Conservation (phyloP, 768 basidiomycete genomes). For the Agaricus blazei region DNA sequence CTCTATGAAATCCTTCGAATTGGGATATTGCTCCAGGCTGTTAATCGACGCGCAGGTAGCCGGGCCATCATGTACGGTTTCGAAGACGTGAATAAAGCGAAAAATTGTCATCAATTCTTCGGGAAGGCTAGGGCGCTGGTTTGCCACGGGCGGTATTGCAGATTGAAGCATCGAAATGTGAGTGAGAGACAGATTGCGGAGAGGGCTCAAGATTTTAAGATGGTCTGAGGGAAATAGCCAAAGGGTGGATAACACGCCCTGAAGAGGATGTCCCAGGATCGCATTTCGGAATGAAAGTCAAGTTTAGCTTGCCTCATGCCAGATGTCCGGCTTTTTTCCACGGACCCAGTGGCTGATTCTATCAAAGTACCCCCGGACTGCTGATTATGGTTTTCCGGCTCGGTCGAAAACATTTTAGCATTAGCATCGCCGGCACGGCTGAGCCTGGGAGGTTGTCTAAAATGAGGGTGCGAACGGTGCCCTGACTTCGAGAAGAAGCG, state of each 20-base stretch:
- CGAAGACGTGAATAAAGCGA: neutral
- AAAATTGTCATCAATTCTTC: neutral
- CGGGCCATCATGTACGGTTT: neutral
- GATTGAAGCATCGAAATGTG: neutral
- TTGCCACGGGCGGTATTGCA: neutral
- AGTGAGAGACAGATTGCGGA: neutral
- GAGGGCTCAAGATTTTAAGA: neutral
- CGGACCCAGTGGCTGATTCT: neutral
- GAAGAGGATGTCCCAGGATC: conserved; percentile 4
- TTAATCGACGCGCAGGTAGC: neutral
- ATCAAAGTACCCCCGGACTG: neutral
- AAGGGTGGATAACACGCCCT: conserved; percentile 4
- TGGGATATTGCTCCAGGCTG: neutral
- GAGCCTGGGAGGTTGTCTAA: neutral
- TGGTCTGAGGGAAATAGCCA: neutral
- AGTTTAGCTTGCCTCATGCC: conserved; percentile 5
- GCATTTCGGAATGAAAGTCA: conserved; percentile 1
- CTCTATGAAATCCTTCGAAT: neutral
- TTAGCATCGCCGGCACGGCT: neutral
- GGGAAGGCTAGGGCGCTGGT: neutral
- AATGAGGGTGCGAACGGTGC: neutral
- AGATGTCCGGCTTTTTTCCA: conserved; percentile 4
- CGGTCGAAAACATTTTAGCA: neutral
- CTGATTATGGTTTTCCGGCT: neutral
- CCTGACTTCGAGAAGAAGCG: neutral